Evolutionary conservation across 202 grass and related monocot species (phyloP), one percentile per base, ranked within the genome.

Genomic region (Bolboschoenoplectus hybrid): DNA sequence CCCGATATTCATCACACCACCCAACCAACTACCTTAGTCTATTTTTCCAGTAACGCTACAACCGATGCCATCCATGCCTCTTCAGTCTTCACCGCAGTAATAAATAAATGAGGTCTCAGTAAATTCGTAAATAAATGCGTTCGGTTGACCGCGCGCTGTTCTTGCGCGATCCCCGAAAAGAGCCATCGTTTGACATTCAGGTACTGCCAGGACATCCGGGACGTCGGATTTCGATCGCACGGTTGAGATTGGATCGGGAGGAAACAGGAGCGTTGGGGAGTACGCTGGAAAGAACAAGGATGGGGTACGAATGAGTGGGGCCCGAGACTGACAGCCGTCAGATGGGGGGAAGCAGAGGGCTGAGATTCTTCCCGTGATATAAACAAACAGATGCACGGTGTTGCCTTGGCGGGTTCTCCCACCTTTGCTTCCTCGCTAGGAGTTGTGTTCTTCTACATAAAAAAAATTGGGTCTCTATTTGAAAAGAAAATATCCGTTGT

Each of bases 291-390:
- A 34, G 19, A 51, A 34, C 71, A 74, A 74, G 71, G 52, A 51
- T 35, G 46, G 16, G n/a, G 69, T 47, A 73, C 43, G 69, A 73
- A 20, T 73, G 7, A 6, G 41, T 52, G 71, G 71, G 45, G 0
- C n/a, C 45, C 9, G 1, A 26, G 3, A 74, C 46, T 39, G 80
- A 49, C 14, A 82, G 13, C 57, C 57, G 40, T 82, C 39, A 67
- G 60, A 66, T 82, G 3, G 13, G 50, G 50, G 13, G 57, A 81
- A 81, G 51, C 52, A 78, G 77, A 81, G 34, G 77, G 60, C 20
- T 82, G 6, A 82, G 60, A 82, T 82, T 82, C 80, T 82, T 63
- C 80, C 61, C 80, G 80, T 82, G 80, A 82, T 82, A 82, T 82
- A 67, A 82, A 63, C 39, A 82, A 67, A 82, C 80, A 82, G 8